Percentiles rank a stretch among this genome's conserved stretches.
Evolutionary conservation across 148 eudicot species (phyloP).

Genomic region (Polygonum aviculare): DNA sequence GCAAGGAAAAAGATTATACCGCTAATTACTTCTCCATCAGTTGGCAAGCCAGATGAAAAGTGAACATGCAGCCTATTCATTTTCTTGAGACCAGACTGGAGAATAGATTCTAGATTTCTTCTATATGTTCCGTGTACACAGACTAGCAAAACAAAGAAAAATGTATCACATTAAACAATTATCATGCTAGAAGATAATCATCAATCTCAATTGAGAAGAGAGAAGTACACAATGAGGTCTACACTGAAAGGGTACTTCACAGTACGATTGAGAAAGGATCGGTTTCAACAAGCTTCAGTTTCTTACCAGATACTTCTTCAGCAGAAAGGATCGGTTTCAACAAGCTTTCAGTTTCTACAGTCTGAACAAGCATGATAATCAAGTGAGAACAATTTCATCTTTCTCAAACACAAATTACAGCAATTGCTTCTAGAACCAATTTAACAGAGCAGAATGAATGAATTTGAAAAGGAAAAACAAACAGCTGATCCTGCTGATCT

Average conservation of each 20-base stretch:
- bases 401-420: neutral
- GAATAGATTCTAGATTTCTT: constrained; percentile 54
- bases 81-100: constrained; percentile 73
- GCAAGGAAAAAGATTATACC: constrained; percentile 32
- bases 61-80: constrained; percentile 85
- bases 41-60: constrained; percentile 84
- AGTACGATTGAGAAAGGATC: constrained; percentile 20
- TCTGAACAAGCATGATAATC: constrained; percentile 29
- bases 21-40: constrained; percentile 80
- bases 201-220: neutral
- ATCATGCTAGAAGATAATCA: constrained; percentile 1
- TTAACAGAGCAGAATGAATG: neutral
- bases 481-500: neutral
- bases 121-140: constrained; percentile 93
- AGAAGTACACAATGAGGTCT: constrained; percentile 1
- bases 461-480: neutral
- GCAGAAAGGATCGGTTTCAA: constrained; percentile 76
- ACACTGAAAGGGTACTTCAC: neutral
- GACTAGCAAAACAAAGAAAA: constrained; percentile 29
- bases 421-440: neutral
- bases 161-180: neutral
- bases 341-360: constrained; percentile 75
- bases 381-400: neutral
- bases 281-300: constrained; percentile 79
- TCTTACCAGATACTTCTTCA: constrained; percentile 69